Base-by-base conservation (phyloP, 768 basidiomycete genomes). In the Agaricus blazei region DNA sequence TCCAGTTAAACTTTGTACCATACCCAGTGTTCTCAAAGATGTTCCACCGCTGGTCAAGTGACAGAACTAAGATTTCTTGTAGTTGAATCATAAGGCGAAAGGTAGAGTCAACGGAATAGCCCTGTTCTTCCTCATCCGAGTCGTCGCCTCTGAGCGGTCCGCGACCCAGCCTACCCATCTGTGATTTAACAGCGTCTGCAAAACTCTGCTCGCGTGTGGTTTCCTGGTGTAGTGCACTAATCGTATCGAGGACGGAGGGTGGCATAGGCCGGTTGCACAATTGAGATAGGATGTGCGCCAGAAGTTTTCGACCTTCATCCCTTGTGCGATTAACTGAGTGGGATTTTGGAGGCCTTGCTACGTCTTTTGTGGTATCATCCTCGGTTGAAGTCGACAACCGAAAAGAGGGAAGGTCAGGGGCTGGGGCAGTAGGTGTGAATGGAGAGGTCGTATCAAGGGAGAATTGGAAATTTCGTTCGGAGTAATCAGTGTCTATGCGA, bases 271-370 rank as follows among this genome's bases (percentile, higher is more conserved):
- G 76, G 48, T 69, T 71, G 46, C 80, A 77, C n/a, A 93, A 74
- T 60, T 85, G 82, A 19, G 73, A 73, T 14, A 92, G 70, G 28
- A 89, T 71, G 64, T 87, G 82, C 0, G 80, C 76, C 3, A 91
- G 72, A 24, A 90, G 72, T 64, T 90, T 90, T 48, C 82, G 79
- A 8, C 84, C 81, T 66, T 89, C 89, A 51, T 80, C 77, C 34
- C 72, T 72, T 28, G 77, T 77, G 59, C 48, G 51, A 23, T 55
- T 48, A 5, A 12, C 41, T 14, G 54, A 47, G 5, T 19, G n/a
- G 38, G 55, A 52, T 23, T 56, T 56, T 28, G 36, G 1, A 15
- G 49, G 11, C 26, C 40, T 38, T 9, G 34, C 12, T 36, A 44
- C 46, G 23, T 42, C 27, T 42, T 31, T 29, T 26, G 41, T 42